Base-by-base conservation (phyloP, 495 filamentous ascomycete genomes). In the Amorphotheca resinae region DNA sequence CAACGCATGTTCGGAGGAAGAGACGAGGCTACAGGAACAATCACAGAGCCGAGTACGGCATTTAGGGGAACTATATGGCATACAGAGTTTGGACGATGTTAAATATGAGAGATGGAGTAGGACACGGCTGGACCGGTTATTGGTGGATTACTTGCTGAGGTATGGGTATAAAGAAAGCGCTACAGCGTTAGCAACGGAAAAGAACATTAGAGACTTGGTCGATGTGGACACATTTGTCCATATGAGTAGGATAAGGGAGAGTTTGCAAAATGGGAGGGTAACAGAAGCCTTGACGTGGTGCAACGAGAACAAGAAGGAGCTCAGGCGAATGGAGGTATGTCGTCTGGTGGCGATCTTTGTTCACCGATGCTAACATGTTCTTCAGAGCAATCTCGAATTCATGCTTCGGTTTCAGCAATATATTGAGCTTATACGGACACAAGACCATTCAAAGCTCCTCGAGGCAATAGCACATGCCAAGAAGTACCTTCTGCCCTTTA, bases 391-490 rank as follows among this genome's bases (percentile, higher is more conserved):
- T 38, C 72, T 98, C 21, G 93, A 96, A 58, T 91, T 93, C 57
- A 82, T 93, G 68, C 72, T 98, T 8, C 77, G 93, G n/a, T 68
- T 93, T 50, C 91, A 98, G 61, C 87, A 96, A 57, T 95, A 84
- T 59, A 87, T 96, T 49, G 91, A 96, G 57, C 69, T 95, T 44
- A 73, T 93, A 39, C 70, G 91, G 32, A 76, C 65, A 26, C 69
- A 70, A 33, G 63, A 77, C 14, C 66, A 59, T 22, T 35, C 54
- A 3, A 83, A 81, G 50, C 68, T 80, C 20, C 53, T 77, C 40
- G 86, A 94, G 45, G 83, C 88, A n/a, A 80, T 82, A 44, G 56
- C 63, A 16, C 81, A 95, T 59, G 87, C 87, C 4, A 79, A 72
- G 53, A 94, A 84, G 57, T 84, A 79, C 61, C 71, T 98, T 12